Percentiles rank a stretch among this genome's conserved stretches.
Evolutionary conservation across 129 eudicot species (phyloP).

Genomic region (Silybum marianum): DNA sequence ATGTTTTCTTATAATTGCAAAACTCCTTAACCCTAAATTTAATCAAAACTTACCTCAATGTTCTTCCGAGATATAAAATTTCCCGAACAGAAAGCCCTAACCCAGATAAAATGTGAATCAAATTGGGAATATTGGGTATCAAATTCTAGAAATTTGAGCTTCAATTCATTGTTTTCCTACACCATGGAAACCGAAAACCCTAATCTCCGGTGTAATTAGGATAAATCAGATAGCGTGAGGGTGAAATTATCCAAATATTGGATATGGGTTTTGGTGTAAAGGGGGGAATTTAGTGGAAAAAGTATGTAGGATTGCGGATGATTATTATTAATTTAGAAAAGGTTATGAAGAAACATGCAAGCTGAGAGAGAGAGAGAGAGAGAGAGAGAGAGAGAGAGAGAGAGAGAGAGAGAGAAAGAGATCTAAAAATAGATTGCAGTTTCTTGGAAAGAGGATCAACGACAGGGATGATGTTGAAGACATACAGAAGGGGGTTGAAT

Average conservation of each 20-base stretch:
- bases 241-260: conserved; percentile 9
- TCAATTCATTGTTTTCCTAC: conserved; percentile 23
- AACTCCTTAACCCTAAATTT: not conserved
- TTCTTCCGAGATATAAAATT: conserved; percentile 10
- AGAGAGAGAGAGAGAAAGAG: conserved; percentile 4
- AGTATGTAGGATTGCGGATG: conserved; percentile 18
- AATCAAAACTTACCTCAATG: conserved; percentile 24
- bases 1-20: conserved; percentile 11
- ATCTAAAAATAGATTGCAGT: conserved; percentile 19
- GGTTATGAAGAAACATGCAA: conserved; percentile 12
- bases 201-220: conserved; percentile 6
- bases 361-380: conserved; percentile 1
- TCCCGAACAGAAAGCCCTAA: conserved; percentile 9
- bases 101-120: not conserved
- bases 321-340: conserved; percentile 13
- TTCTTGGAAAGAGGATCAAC: conserved; percentile 30
- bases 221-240: not conserved
- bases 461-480: conserved; percentile 13
- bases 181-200: conserved; percentile 33
- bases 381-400: conserved; percentile 7
- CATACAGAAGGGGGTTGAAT: conserved; percentile 17
- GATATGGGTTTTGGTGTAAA: conserved; percentile 28
- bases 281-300: conserved; percentile 14
- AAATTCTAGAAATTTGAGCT: conserved; percentile 15
- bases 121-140: too few species aligned